Percentiles rank a stretch among this genome's conserved stretches.
Conservation (phyloP, 2,329 filamentous ascomycete genomes). For the Aureobasidium melanogenum region DNA sequence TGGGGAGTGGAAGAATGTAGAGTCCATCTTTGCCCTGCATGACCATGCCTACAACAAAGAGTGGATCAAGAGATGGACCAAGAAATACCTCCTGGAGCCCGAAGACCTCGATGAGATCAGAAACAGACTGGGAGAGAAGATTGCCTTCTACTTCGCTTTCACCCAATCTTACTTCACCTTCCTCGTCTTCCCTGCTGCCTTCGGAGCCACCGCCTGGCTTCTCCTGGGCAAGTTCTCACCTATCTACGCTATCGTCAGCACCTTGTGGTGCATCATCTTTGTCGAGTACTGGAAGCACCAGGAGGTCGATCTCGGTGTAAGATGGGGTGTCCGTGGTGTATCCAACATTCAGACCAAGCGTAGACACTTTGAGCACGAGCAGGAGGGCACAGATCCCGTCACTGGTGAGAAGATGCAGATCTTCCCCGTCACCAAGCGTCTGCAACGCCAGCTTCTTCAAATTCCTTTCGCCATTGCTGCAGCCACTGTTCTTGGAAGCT, state of each 20-base stretch:
- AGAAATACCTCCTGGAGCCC: constrained; percentile 35
- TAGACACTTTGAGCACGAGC: constrained; percentile 70
- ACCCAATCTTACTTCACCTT: constrained; percentile 84
- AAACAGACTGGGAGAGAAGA: constrained; percentile 46
- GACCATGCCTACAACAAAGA: constrained; percentile 44
- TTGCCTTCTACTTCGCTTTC: constrained; percentile 95
- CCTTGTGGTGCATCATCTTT: constrained; percentile 81
- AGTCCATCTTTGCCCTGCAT: constrained; percentile 41
- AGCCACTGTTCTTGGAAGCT: constrained; percentile 60
- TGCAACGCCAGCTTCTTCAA: constrained; percentile 69
- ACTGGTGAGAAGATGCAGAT: constrained; percentile 70
- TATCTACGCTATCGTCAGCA: constrained; percentile 67
- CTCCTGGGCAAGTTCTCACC: constrained; percentile 79
- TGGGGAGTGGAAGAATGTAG: constrained; percentile 41
- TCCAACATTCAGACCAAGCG: constrained; percentile 71
- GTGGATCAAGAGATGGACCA: constrained; percentile 45
- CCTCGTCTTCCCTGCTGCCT: constrained; percentile 68
- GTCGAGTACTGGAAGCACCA: constrained; percentile 96
- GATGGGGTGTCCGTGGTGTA: constrained; percentile 83
- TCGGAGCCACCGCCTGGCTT: constrained; percentile 70
- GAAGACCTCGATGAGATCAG: constrained; percentile 44
- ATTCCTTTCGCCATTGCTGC: constrained; percentile 77
- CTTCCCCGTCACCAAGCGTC: constrained; percentile 66
- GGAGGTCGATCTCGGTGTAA: constrained; percentile 73
- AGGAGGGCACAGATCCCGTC: constrained; percentile 65